phyloP scores from a whole-genome alignment of 129 eudicot species.

The Saussurea involucrata region DNA sequence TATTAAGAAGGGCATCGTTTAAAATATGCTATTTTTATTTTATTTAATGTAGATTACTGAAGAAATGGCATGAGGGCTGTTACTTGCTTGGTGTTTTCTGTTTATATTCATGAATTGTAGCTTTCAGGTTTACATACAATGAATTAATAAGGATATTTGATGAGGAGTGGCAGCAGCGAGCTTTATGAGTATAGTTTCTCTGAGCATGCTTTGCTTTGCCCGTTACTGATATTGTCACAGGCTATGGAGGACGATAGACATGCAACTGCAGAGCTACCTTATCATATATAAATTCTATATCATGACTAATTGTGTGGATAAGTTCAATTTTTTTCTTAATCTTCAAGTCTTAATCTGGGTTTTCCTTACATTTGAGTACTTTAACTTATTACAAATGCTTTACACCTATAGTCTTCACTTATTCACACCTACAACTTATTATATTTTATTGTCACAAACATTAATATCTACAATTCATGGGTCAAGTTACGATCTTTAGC shows the following conservation, averaged over 20 bases:
- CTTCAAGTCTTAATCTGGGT: background rate
- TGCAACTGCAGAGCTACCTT: constrained; percentile 4
- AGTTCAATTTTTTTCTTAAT: background rate
- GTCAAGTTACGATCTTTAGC: too few species aligned
- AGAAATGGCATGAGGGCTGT: constrained; percentile 91
- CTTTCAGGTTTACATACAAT: background rate
- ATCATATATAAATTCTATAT: background rate
- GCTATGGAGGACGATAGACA: constrained; percentile 53
- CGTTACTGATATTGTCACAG: constrained; percentile 74
- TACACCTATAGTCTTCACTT: background rate
- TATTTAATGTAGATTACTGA: constrained; percentile 49
- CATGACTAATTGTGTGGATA: background rate
- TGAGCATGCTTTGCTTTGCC: constrained; percentile 72
- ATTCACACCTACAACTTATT: background rate
- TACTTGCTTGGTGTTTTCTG: constrained; percentile 62
- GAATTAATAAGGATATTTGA: constrained; percentile 55
- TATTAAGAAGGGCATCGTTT: background rate
- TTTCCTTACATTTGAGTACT: background rate
- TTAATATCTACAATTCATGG: background rate
- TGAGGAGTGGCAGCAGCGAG: constrained; percentile 55
- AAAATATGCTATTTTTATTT: background rate
- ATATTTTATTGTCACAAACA: background rate
- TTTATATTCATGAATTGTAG: background rate
- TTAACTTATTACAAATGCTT: background rate
- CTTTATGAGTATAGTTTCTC: constrained; percentile 78